phyloP scores from a whole-genome alignment of 164 flowering plant genomes.

The Pachysandra terminalis region DNA sequence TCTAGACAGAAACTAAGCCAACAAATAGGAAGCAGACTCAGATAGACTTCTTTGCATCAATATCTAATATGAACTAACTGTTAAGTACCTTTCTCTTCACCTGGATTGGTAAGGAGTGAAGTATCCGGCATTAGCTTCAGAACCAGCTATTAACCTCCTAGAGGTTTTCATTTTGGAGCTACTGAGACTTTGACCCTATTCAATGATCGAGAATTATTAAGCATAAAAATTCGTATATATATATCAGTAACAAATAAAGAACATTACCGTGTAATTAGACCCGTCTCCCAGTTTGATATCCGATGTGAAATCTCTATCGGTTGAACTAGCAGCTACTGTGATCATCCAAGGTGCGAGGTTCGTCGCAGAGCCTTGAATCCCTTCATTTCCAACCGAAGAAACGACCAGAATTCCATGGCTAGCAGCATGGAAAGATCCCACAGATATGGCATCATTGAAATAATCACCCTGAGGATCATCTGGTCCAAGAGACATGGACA shows the following conservation, averaged over 20 bases:
- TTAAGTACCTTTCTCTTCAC: constrained; percentile 48
- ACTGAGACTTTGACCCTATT: constrained; percentile 73
- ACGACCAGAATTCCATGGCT: constrained; percentile 64
- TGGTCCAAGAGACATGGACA: constrained; percentile 74
- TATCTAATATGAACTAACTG: constrained; percentile 9
- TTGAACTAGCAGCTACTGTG: constrained; percentile 77
- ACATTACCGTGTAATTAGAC: constrained; percentile 38
- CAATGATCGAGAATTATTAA: constrained; percentile 5
- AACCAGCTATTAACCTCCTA: constrained; percentile 55
- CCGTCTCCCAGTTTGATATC: constrained; percentile 50
- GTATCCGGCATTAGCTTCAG: constrained; percentile 61
- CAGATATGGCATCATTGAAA: constrained; percentile 73
- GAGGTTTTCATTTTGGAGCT: constrained; percentile 36
- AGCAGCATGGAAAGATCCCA: constrained; percentile 79
- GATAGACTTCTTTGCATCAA: constrained; percentile 1
- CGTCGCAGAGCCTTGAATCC: constrained; percentile 55
- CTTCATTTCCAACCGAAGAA: constrained; percentile 73
- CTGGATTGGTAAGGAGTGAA: constrained; percentile 88
- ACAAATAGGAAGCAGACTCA: constrained; percentile 14
- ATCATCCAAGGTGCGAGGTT: constrained; percentile 86
- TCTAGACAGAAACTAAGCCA: constrained; percentile 63
- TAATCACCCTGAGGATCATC: constrained; percentile 70
- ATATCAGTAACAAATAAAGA: neutral
- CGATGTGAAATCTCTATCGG: constrained; percentile 73
- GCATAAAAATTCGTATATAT: neutral